Evolutionary conservation across 1,139 yeast genomes (phyloP), one percentile per base, ranked within the genome.

Genomic region (Blastobotrys arbuscula): DNA sequence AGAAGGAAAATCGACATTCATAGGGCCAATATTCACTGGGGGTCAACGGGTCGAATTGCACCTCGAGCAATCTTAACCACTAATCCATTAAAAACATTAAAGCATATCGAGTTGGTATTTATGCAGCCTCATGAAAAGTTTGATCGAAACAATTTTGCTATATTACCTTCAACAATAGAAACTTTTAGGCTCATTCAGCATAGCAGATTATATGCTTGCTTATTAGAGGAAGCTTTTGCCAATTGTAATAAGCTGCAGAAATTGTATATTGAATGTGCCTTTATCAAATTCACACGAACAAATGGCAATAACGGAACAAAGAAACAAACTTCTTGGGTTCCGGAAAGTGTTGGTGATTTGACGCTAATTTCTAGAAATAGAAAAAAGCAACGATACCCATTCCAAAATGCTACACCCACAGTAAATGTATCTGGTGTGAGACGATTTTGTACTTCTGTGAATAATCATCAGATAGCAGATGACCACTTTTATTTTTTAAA

Each of bases 231-330:
- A 16, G 45, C 40, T 3, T 33, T 42, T 19, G 16, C 6, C 3
- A 19, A 13, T 9, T 42, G 45, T 15, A 3, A 13, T 3, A 4
- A 23, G 16, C 23, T 42, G 18, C 10, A 21, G 6, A n/a, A 13
- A n/a, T 23, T 42, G 10, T 23, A 34, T 35, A 13, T 42, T 18
- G 45, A 34, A 20, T 42, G 44, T 33, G 44, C 44, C 12, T 42
- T 42, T 19, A 28, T 42, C 2, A 38, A 38, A 21, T 18, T 18
- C 18, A 20, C 40, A 4, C 24, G 26, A 16, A 15, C 10, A 8
- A 7, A 28, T 23, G 36, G 15, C 13, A 12, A 18, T 15, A 20
- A 5, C 7, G 39, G 13, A n/a, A 38, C 19, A 2, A 16, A 7
- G 24, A 16, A 18, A 7, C n/a, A 18, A 10, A 31, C 9, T 2